Evolutionary conservation across 148 eudicot species (phyloP), one percentile per base, ranked within the genome.

Genomic region (Silene uniflora): DNA sequence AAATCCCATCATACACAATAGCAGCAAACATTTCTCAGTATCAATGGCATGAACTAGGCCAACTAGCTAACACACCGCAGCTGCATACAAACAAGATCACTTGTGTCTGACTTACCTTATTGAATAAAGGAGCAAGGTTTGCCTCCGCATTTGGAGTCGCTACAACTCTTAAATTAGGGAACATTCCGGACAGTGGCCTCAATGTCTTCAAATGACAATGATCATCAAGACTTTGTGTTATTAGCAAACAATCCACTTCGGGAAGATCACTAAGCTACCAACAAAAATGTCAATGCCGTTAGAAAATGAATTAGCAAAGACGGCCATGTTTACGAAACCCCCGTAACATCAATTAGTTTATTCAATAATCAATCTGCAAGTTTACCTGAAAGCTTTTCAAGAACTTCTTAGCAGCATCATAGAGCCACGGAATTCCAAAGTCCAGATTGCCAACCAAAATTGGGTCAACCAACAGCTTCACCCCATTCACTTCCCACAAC

Each of bases 341-440:
- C 56, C 64, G 32, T 12, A 21, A 62, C 32, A 29, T 29, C 27
- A 23, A 42, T 42, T n/a, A 2, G 46, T 10, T n/a, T 11, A 12
- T 16, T 11, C 19, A 14, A 19, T 7, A 35, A 32, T 56, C 21
- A 22, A 29, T 63, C 23, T 14, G 47, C 13, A 69, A 5, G 18
- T 13, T n/a, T 83, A 90, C 98, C 98, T 84, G 88, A 77, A 87
- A 94, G 72, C 80, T 87, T 76, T 89, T 94, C 85, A 94, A 73
- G 74, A 83, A 76, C 78, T 88, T 91, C 87, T 94, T 94, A 83
- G 93, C 85, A 79, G 93, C 97, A 83, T 94, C 97, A 83, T 90
- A 91, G 54, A 94, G 93, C 97, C 90, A 91, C 22, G 97, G 98
- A 72, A 94, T 89, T 54, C 98, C 98, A 75, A 94, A 94, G 84